A percentile compares a stretch with the other conserved stretches of the same genome.
These are phyloP conservation scores for Fusarium buxicola DNA, from an alignment of 2,329 filamentous ascomycete genomes.

Conservation along the genomic window DNA sequence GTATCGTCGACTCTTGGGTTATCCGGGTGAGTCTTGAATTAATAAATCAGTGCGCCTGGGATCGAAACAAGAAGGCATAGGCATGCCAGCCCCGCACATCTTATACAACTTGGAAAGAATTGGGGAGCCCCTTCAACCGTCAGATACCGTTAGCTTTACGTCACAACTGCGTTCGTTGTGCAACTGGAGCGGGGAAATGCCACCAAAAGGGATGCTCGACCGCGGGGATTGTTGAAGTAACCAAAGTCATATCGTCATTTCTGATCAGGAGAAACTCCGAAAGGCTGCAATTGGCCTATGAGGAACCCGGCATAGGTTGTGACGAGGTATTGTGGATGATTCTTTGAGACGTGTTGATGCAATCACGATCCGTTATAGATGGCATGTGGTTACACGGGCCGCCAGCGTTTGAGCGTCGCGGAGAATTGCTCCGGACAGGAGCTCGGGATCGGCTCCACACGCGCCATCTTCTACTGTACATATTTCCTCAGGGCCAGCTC, in stretches of 20 bases:
- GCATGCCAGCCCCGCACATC: background rate
- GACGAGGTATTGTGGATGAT: constrained; percentile 1
- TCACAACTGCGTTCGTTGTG: constrained; percentile 30
- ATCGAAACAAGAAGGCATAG: rapidly evolving
- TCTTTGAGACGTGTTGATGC: background rate
- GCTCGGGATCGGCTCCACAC: constrained; percentile 7
- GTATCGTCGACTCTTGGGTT: background rate
- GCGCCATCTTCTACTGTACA: background rate
- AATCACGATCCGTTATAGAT: constrained; percentile 9
- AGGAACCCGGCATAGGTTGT: constrained; percentile 7
- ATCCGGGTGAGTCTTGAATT: background rate
- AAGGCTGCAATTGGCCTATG: constrained; percentile 1
- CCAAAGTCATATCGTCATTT: constrained; percentile 18
- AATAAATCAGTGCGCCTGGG: background rate
- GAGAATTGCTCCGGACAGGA: constrained; percentile 22
- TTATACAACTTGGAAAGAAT: background rate
- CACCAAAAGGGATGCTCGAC: background rate
- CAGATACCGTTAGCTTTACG: constrained; percentile 36
- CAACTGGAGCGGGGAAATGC: constrained; percentile 7
- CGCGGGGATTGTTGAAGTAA: background rate
- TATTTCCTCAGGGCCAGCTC: background rate
- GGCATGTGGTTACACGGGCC: constrained; percentile 1
- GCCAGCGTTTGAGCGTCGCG: background rate
- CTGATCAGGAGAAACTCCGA: constrained; percentile 9
- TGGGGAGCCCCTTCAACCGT: background rate